Evolutionary conservation across 1,284 basidiomycete species (phyloP).

Genomic region (Lignosus rhinocerotis): DNA sequence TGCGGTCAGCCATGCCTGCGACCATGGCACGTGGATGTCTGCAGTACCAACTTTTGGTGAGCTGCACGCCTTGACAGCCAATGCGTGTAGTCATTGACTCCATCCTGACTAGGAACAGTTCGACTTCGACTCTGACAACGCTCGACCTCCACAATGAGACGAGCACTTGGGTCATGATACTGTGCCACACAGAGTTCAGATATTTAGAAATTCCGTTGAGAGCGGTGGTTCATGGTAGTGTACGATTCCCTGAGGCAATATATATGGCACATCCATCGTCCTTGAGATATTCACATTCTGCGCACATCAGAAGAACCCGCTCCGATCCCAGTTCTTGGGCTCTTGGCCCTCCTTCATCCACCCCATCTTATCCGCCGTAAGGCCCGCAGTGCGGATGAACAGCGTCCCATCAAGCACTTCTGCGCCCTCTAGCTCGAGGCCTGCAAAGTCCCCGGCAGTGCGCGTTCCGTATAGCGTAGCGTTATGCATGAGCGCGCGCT

Average conservation of each 20-base stretch:
- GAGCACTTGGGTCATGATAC: too few species aligned
- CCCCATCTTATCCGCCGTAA: slow-evolving; percentile 50
- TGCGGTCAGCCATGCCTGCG: background rate
- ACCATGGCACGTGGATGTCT: too few species aligned
- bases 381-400: slow-evolving; percentile 53
- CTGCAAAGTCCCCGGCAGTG: slow-evolving; percentile 35
- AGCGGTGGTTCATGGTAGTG: background rate
- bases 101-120: too few species aligned
- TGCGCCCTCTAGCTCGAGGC: slow-evolving; percentile 42
- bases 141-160: too few species aligned
- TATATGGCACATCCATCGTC: background rate
- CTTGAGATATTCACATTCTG: too few species aligned
- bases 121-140: too few species aligned
- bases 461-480: slow-evolving; percentile 48
- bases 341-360: slow-evolving; percentile 52
- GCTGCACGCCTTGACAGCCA: too few species aligned
- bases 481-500: slow-evolving; percentile 58
- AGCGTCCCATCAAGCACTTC: slow-evolving; percentile 60
- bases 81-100: too few species aligned
- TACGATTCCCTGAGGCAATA: background rate
- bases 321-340: slow-evolving; percentile 29
- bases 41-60: too few species aligned
- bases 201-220: background rate
- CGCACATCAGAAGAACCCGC: slow-evolving; percentile 22
- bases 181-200: too few species aligned